Evolutionary conservation across 2,329 filamentous ascomycete species (phyloP), one percentile per base, ranked within the genome.

Genomic region (Blumeria graminis): DNA sequence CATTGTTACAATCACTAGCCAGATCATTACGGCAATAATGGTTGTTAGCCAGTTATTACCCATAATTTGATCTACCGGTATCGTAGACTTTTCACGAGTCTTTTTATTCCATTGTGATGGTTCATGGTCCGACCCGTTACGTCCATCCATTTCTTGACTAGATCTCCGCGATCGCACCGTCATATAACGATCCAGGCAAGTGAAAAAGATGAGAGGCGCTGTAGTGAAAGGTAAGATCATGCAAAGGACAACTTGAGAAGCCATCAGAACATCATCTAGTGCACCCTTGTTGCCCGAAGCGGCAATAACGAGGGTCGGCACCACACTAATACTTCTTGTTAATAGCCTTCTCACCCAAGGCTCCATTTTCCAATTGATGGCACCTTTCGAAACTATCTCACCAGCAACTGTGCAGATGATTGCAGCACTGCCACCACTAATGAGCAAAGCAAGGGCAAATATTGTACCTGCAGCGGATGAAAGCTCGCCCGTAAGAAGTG

Each of bases 361-460:
- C 59, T 74, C 74, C 41, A 88, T 69, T 6, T 69, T 77, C 83
- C 85, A 88, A 53, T 78, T 76, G 52, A 94, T 69, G 59, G 86
- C 84, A 3, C 87, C 86, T 65, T 93, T 86, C 61, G 78, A 81
- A 22, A 93, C 81, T 78, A 93, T 89, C 67, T 94, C 86, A 0
- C 87, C 86, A 0, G 86, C 78, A 63, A 93, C 90, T 1, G 87
- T 93, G 69, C 86, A 90, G 1, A 92, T 82, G 38, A 93, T 86
- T 6, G 86, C 86, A 0, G 86, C 86, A 0, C 80, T 85, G 5
- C 86, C 75, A 7, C 87, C 86, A 0, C 83, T 88, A 0, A 93
- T 76, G 0, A 93, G 74, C 0, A 93, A 70, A 0, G 87, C 84
- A 1, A 92, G 71, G 0, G 84, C 85, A 60, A 93, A 93, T 11